phyloP scores from a whole-genome alignment of 2,329 filamentous ascomycete species.

The Sporothrix pseudoabietina region DNA sequence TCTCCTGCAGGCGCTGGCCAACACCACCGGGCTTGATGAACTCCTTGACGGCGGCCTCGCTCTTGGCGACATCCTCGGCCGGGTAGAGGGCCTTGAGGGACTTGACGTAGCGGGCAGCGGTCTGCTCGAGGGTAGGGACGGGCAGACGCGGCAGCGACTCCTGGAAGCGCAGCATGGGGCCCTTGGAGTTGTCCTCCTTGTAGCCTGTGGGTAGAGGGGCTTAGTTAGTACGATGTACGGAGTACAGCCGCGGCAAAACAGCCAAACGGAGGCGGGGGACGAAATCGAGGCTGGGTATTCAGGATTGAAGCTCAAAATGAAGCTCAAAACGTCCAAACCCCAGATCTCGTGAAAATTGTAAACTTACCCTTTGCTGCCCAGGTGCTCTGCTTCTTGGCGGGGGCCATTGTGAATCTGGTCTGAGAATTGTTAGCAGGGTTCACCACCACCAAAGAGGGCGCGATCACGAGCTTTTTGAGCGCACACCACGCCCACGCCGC shows the following conservation, averaged over 20 bases:
- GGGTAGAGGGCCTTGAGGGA: slow-evolving; percentile 74
- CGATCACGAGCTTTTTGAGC: slow-evolving; percentile 3
- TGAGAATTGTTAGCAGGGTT: slow-evolving; percentile 22
- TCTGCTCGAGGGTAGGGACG: slow-evolving; percentile 81
- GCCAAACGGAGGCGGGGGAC: not conserved
- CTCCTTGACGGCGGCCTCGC: slow-evolving; percentile 80
- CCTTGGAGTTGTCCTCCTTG: slow-evolving; percentile 76
- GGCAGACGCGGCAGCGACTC: slow-evolving; percentile 80
- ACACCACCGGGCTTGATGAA: slow-evolving; percentile 86
- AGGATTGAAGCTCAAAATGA: slow-evolving; percentile 36
- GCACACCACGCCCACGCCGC: not conserved
- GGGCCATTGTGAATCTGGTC: slow-evolving; percentile 51
- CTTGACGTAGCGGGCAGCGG: slow-evolving; percentile 77
- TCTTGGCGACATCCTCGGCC: slow-evolving; percentile 66
- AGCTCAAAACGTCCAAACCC: no score
- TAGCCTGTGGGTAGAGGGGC: slow-evolving; percentile 59
- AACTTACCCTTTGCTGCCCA: slow-evolving; percentile 34
- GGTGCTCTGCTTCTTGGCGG: slow-evolving; percentile 59
- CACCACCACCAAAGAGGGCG: not conserved
- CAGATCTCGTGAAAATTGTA: slow-evolving; percentile 43
- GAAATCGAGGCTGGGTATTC: slow-evolving; percentile 29
- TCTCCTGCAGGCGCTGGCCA: slow-evolving; percentile 83
- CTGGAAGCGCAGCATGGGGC: slow-evolving; percentile 80
- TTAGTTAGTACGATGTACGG: not conserved
- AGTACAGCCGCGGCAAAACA: not conserved